phyloP scores from a whole-genome alignment of 2,329 filamentous ascomycete species.

The Trichoderma afroharzianum region DNA sequence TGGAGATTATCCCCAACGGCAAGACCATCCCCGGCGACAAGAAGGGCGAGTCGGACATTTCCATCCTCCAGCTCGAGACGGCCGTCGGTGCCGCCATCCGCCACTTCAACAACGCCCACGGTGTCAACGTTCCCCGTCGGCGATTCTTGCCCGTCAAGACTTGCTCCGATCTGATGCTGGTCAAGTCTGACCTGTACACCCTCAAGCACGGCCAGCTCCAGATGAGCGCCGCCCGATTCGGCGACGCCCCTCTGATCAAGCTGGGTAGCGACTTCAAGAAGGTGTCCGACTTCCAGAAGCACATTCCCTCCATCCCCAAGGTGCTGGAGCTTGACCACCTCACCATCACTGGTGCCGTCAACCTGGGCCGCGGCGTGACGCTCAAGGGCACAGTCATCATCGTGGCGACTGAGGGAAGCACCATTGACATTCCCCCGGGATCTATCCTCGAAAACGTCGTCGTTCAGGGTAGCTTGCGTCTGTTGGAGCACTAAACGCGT shows the following conservation, averaged over 20 bases:
- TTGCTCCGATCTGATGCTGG: slow-evolving; percentile 97
- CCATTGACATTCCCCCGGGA: slow-evolving; percentile 94
- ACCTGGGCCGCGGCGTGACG: slow-evolving; percentile 90
- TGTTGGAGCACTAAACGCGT: slow-evolving; percentile 58
- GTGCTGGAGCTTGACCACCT: slow-evolving; percentile 91
- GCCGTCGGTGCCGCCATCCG: slow-evolving; percentile 97
- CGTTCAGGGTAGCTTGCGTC: slow-evolving; percentile 88
- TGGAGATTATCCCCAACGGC: slow-evolving; percentile 99
- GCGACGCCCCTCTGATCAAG: slow-evolving; percentile 97
- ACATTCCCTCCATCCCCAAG: slow-evolving; percentile 82
- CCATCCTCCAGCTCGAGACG: slow-evolving; percentile 96
- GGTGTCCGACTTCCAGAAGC: slow-evolving; percentile 93
- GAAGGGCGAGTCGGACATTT: slow-evolving; percentile 98
- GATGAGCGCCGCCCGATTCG: slow-evolving; percentile 95
- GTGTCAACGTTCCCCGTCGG: slow-evolving; percentile 95
- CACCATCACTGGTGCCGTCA: slow-evolving; percentile 96
- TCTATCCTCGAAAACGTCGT: slow-evolving; percentile 98
- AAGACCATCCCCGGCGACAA: slow-evolving; percentile 98
- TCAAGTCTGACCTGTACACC: slow-evolving; percentile 99
- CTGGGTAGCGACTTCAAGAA: slow-evolving; percentile 99
- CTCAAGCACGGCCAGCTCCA: slow-evolving; percentile 97
- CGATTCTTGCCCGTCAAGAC: slow-evolving; percentile 99
- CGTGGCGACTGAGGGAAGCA: slow-evolving; percentile 94
- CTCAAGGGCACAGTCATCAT: slow-evolving; percentile 99
- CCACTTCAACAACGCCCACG: slow-evolving; percentile 97